phyloP scores from a whole-genome alignment of 1,284 basidiomycete species.

The Cronartium quercuum region DNA sequence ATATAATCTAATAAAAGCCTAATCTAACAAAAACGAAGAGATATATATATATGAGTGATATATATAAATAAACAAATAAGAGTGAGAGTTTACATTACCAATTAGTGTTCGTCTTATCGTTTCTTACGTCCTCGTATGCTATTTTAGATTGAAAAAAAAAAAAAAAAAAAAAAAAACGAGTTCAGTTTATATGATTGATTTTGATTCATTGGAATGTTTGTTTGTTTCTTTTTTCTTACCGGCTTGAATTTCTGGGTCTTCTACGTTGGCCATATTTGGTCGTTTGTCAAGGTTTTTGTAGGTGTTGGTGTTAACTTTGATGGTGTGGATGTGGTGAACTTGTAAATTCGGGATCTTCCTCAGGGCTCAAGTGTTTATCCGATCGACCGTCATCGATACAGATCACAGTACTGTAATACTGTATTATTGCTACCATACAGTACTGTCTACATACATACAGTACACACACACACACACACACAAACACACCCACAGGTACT shows the following conservation, averaged over 20 bases:
- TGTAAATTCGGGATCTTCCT: too few relatives aligned
- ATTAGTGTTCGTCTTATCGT: conserved; percentile 71
- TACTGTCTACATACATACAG: too few relatives aligned
- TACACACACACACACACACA: too few relatives aligned
- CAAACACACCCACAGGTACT: too few relatives aligned
- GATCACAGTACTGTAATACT: too few relatives aligned
- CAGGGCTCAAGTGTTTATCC: too few relatives aligned
- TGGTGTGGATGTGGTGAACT: too few relatives aligned
- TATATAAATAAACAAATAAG: not conserved
- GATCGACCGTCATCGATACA: too few relatives aligned
- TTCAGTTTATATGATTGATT: not conserved
- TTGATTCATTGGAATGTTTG: not conserved
- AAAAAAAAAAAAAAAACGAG: not conserved
- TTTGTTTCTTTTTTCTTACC: conserved; percentile 58
- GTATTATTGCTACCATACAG: too few relatives aligned
- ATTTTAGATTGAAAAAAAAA: too few relatives aligned
- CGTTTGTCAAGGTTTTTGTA: too few relatives aligned
- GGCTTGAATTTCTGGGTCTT: conserved; percentile 67
- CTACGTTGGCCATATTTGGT: conserved; percentile 70
- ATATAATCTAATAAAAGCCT: conserved; percentile 36
- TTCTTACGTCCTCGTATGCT: conserved; percentile 81
- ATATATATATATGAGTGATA: not conserved
- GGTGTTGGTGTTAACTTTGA: too few relatives aligned
- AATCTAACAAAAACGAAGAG: not conserved
- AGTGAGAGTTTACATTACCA: conserved; percentile 54